A percentile compares a stretch with the other conserved stretches of the same genome.
phyloP scores from a whole-genome alignment of 306 rosid species.

The Begonia peltatifolia region DNA sequence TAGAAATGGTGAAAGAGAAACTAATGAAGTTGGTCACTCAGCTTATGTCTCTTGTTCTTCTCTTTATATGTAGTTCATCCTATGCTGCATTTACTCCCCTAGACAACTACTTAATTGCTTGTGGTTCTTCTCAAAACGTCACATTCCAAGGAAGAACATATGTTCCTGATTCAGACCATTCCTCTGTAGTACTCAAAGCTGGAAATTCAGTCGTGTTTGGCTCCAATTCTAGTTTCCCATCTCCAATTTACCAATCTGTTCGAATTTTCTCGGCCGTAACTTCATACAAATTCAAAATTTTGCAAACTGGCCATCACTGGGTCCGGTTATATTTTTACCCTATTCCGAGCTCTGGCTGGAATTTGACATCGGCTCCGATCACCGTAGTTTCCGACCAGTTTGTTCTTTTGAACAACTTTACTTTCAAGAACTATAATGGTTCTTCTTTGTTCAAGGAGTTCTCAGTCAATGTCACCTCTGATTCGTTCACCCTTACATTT shows the following conservation, averaged over 20 bases:
- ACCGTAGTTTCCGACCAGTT: slow-evolving; percentile 61
- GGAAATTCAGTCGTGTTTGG: slow-evolving; percentile 41
- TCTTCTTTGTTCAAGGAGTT: slow-evolving; percentile 76
- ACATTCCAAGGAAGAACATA: slow-evolving; percentile 56
- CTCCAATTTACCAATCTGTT: slow-evolving; percentile 64
- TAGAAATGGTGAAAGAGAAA: slow-evolving; percentile 31
- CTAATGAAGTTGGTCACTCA: slow-evolving; percentile 19
- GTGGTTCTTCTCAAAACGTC: slow-evolving; percentile 59
- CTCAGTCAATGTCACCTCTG: slow-evolving; percentile 59
- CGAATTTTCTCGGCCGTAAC: slow-evolving; percentile 45
- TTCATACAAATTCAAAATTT: slow-evolving; percentile 50
- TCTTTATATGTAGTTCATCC: slow-evolving; percentile 23
- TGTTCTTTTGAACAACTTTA: slow-evolving; percentile 71
- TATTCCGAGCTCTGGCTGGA: slow-evolving; percentile 22
- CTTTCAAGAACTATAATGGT: slow-evolving; percentile 45
- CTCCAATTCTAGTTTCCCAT: slow-evolving; percentile 43
- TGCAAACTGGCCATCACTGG: slow-evolving; percentile 66
- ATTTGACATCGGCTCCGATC: slow-evolving; percentile 50
- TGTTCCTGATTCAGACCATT: slow-evolving; percentile 42
- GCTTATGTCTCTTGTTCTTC: slow-evolving; percentile 26
- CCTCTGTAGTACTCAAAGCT: slow-evolving; percentile 27
- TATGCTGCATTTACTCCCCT: slow-evolving; percentile 39
- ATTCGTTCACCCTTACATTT: slow-evolving; percentile 44
- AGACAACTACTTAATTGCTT: slow-evolving; percentile 68
- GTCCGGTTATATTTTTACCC: slow-evolving; percentile 68